Percentiles rank a stretch among this genome's conserved stretches.
phyloP scores from a whole-genome alignment of 805 yeast species.

The Myxozyma lipomycoides region DNA sequence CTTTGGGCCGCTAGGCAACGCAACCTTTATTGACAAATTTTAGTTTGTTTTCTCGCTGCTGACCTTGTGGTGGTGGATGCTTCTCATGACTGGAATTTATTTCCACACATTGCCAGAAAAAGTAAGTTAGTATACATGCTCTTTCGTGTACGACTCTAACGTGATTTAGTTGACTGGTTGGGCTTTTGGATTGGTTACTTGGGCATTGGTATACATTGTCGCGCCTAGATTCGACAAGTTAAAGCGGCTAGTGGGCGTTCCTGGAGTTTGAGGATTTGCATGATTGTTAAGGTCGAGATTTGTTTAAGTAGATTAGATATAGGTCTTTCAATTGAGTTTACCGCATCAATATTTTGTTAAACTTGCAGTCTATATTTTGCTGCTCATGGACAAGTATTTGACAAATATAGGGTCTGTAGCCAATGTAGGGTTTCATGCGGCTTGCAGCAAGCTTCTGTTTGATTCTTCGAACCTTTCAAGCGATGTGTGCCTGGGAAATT shows the following conservation, averaged over 20 bases:
- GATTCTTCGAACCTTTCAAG: too few species aligned
- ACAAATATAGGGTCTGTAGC: too few species aligned
- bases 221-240: slow-evolving; percentile 9
- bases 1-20: neutral
- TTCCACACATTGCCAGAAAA: slow-evolving; percentile 82
- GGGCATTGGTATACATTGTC: slow-evolving; percentile 23
- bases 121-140: slow-evolving; percentile 5
- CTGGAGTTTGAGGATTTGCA: slow-evolving; percentile 16
- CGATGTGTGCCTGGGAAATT: too few species aligned
- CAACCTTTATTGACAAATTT: neutral
- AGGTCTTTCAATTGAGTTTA: too few species aligned
- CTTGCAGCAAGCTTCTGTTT: too few species aligned
- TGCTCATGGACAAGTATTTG: too few species aligned
- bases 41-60: slow-evolving; percentile 39
- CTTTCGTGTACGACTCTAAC: too few species aligned
- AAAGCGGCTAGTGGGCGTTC: slow-evolving; percentile 15
- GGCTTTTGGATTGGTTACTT: slow-evolving; percentile 17
- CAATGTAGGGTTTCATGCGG: too few species aligned
- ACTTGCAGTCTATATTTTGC: too few species aligned
- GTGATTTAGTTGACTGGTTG: slow-evolving; percentile 24
- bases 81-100: slow-evolving; percentile 74
- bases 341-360: too few species aligned
- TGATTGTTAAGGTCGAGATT: too few species aligned
- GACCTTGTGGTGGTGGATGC: slow-evolving; percentile 78
- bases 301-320: too few species aligned